A percentile compares a stretch with the other conserved stretches of the same genome.
These are phyloP conservation scores for Cercospora brassicicola DNA, from an alignment of 2,329 filamentous ascomycete genomes.

Conservation along the genomic window DNA sequence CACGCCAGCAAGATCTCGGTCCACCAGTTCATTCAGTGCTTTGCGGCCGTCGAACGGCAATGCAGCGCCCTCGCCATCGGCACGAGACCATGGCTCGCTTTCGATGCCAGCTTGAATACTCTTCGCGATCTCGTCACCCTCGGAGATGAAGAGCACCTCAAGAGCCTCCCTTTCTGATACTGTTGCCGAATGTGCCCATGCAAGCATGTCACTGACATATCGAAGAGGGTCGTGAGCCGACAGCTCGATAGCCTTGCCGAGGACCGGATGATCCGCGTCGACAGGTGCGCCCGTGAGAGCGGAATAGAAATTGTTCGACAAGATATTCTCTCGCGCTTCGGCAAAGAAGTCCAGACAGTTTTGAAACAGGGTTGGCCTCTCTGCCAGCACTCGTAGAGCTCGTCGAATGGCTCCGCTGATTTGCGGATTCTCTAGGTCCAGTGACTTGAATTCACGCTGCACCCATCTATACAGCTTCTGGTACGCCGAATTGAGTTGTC, in stretches of 20 bases:
- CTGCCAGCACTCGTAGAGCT: slow-evolving; percentile 82
- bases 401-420: slow-evolving; percentile 81
- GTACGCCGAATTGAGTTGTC: slow-evolving; percentile 81
- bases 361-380: slow-evolving; percentile 86
- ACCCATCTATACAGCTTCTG: slow-evolving; percentile 97
- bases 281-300: slow-evolving; percentile 75
- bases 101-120: slow-evolving; percentile 77
- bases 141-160: slow-evolving; percentile 85
- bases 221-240: slow-evolving; percentile 87
- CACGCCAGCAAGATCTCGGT: slow-evolving; percentile 78
- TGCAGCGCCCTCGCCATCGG: slow-evolving; percentile 53
- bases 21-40: slow-evolving; percentile 81
- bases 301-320: slow-evolving; percentile 85
- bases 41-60: slow-evolving; percentile 72
- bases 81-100: slow-evolving; percentile 75
- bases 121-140: slow-evolving; percentile 82
- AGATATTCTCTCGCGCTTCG: slow-evolving; percentile 79
- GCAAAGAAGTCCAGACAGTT: slow-evolving; percentile 91
- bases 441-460: slow-evolving; percentile 84
- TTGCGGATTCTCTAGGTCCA: slow-evolving; percentile 92
- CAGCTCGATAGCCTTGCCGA: slow-evolving; percentile 86
- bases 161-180: slow-evolving; percentile 92
- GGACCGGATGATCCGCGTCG: slow-evolving; percentile 51
- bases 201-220: slow-evolving; percentile 95
- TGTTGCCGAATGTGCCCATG: slow-evolving; percentile 91